Evolutionary conservation across 192 early-diverging fungal genomes (phyloP), one percentile per base, ranked within the genome.

Genomic region (Gryganskiella cystojenkinii): DNA sequence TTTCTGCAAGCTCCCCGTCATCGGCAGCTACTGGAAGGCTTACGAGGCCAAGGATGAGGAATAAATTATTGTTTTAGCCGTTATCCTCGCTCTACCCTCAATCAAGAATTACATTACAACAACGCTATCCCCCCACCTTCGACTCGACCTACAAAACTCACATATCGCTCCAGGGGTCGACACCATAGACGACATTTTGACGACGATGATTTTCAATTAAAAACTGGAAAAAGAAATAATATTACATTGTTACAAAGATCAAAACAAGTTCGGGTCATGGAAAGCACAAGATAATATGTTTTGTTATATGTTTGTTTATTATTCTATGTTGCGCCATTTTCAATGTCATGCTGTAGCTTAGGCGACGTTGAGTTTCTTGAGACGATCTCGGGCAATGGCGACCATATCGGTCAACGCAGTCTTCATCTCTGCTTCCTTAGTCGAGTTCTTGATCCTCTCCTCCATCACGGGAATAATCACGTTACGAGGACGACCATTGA

Each of bases 401-500:
- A 94, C 89, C 92, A 95, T 94, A 56, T 94, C 93, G 0, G 71
- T 66, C 45, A 96, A 82, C 3, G 92, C 95, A 15, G 78, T 88
- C 27, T 80, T 79, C 67, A 94, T 83, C 81, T 96, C 95, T 34
- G 85, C 74, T 53, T 82, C 87, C 58, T 67, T 81, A 56, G 88
- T 81, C 46, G 88, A 87, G 68, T 88, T 79, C 5, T 83, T 67
- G 56, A 96, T 87, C 45, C 91, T 73, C 40, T 91, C 80, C 59
- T 92, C 86, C 54, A 94, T 83, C 20, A 95, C 86, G 11, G 92
- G 92, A 40, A 96, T 87, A 57, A 96, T 87, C 42, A 91, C 89
- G 66, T 82, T 81, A 55, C 91, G 86, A 51, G 88, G 85, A 6
- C 93, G 89, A 17, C 92, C 92, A 57, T 90, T 88, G 46, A 95